These are phyloP conservation scores for Agaricus blazei DNA, from an alignment of 768 basidiomycete species.

Conservation along the genomic window DNA sequence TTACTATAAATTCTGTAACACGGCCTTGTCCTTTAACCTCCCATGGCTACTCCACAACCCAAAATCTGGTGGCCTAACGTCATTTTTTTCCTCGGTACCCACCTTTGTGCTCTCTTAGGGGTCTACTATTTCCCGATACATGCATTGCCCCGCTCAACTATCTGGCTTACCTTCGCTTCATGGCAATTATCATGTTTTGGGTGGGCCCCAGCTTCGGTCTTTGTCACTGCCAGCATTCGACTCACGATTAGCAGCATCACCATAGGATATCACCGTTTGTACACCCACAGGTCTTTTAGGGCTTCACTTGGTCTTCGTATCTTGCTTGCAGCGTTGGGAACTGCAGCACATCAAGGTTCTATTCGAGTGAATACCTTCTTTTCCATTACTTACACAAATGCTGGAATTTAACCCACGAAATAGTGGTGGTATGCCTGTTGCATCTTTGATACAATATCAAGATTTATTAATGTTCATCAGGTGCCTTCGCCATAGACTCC, in stretches of 20 bases:
- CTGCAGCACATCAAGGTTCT: conserved; percentile 74
- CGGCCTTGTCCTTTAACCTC: not conserved
- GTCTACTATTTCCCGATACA: conserved; percentile 44
- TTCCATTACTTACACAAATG: not conserved
- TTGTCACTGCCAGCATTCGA: not conserved
- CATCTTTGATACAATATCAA: not conserved
- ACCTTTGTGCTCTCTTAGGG: conserved; percentile 53
- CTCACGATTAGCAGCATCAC: conserved; percentile 46
- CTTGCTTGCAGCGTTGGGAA: conserved; percentile 59
- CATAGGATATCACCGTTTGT: conserved; percentile 75
- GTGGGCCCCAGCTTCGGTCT: conserved; percentile 28
- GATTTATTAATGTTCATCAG: conserved; percentile 21
- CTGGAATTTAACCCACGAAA: not conserved
- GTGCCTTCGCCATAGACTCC: conserved; percentile 70
- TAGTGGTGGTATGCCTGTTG: conserved; percentile 48
- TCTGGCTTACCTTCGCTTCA: conserved; percentile 46
- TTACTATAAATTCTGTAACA: not conserved
- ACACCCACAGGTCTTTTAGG: conserved; percentile 68
- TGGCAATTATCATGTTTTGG: conserved; percentile 75
- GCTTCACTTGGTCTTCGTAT: conserved; percentile 52
- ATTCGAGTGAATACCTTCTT: conserved; percentile 49
- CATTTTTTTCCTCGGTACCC: conserved; percentile 51
- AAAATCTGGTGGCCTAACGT: conserved; percentile 62
- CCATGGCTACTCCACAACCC: conserved; percentile 11
- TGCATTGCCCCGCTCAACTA: conserved; percentile 36